Conservation (phyloP, 2,329 filamentous ascomycete genomes). For the Botrytis squamosa region DNA sequence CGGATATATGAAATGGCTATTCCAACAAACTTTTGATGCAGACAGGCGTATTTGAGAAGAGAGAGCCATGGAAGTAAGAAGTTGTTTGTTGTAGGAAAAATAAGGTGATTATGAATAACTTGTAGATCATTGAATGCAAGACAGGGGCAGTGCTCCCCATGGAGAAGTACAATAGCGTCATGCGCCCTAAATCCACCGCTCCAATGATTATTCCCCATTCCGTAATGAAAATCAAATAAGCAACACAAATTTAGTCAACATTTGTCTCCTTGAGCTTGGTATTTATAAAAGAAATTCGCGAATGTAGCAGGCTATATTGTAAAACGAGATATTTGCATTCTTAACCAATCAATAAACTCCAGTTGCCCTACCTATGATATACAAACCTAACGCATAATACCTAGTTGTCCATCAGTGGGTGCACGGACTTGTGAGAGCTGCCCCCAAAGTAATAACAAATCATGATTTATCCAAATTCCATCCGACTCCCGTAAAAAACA, state of each 20-base stretch:
- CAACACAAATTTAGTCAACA: slow-evolving; percentile 4
- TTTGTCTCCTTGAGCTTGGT: slow-evolving; percentile 4
- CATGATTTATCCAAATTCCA: not conserved
- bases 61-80: not conserved
- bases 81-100: not conserved
- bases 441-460: not conserved
- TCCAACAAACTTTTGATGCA: not conserved
- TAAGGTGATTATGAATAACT: not conserved
- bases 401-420: not conserved
- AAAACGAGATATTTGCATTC: slow-evolving; percentile 4
- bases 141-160: slow-evolving; percentile 6
- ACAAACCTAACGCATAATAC: not conserved
- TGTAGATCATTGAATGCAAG: not conserved
- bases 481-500: not conserved
- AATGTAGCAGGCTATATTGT: slow-evolving; percentile 1
- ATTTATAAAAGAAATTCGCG: slow-evolving; percentile 8
- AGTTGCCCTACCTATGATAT: slow-evolving; percentile 9
- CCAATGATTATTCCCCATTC: slow-evolving; percentile 9
- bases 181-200: not conserved
- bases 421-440: not conserved
- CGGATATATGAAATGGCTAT: not conserved
- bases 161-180: slow-evolving; percentile 5
- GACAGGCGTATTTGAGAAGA: not conserved
- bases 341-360: slow-evolving; percentile 15
- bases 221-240: not conserved